phyloP scores from a whole-genome alignment of 169 alveolate species.

The Plasmodium reichenowi region DNA sequence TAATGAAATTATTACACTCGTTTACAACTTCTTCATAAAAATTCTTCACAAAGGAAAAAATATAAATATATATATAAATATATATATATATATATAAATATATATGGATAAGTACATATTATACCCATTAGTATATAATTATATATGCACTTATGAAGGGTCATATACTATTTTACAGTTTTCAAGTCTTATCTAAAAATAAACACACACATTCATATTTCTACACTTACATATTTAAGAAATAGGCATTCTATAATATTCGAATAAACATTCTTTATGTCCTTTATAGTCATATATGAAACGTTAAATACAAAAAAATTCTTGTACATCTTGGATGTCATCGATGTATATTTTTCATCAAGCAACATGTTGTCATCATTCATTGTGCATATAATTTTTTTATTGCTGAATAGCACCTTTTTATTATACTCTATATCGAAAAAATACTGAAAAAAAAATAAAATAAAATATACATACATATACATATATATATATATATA shows the following conservation, averaged over 20 bases:
- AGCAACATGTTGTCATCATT: conserved; percentile 3
- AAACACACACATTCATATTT: not conserved
- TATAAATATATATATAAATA: not conserved
- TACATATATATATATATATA: too few species aligned
- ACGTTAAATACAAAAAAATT: conserved; percentile 24
- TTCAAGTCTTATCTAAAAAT: too few species aligned
- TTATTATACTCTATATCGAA: conserved; percentile 22
- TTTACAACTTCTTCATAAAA: conserved; percentile 55
- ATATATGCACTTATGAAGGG: not conserved
- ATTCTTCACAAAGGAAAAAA: conserved; percentile 10
- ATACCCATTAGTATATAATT: not conserved
- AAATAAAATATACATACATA: not conserved
- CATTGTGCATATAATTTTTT: conserved; percentile 23
- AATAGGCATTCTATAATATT: conserved; percentile 38
- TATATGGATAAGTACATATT: not conserved
- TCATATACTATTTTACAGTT: too few species aligned
- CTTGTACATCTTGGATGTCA: not conserved
- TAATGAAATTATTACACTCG: conserved; percentile 41
- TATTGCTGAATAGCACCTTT: not conserved
- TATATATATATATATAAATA: not conserved
- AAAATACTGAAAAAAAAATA: conserved; percentile 5
- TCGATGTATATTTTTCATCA: not conserved
- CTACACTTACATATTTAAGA: conserved; percentile 43
- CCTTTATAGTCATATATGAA: conserved; percentile 1
- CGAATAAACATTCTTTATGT: conserved; percentile 21